Conservation (phyloP, 177 flowering plant species). For the Telopea speciosissima region DNA sequence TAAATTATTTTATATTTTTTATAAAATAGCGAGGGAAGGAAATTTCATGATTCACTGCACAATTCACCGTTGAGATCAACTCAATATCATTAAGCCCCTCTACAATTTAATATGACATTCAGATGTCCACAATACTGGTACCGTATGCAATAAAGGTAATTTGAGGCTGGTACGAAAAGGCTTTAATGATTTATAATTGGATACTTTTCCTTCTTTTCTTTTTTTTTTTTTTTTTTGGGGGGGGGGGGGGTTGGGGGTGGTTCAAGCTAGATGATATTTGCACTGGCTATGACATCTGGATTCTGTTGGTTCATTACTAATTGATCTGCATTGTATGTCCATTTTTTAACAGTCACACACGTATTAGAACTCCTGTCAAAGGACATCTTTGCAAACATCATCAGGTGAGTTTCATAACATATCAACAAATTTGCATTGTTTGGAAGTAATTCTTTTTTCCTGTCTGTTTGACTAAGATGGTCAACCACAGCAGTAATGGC, state of each 20-base stretch:
- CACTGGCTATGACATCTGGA: background rate
- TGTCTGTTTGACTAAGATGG: background rate
- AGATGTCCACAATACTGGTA: no score
- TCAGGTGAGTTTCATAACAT: constrained; percentile 41
- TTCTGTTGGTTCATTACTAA: background rate
- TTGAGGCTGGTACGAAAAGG: background rate
- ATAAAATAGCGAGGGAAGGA: no score
- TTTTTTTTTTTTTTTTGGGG: no score
- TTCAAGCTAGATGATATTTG: no score
- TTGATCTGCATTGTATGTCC: background rate
- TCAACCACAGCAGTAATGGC: background rate
- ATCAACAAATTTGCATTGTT: background rate
- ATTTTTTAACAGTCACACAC: constrained; percentile 41
- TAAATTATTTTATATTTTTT: no score
- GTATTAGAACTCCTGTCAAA: constrained; percentile 77
- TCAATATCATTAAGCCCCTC: no score
- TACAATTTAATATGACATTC: no score
- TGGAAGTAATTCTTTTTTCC: background rate
- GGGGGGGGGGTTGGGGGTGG: no score
- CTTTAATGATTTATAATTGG: background rate
- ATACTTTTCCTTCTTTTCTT: background rate
- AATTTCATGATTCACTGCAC: no score
- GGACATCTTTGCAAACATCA: constrained; percentile 74
- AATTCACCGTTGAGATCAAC: no score
- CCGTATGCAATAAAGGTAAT: no score